Evolutionary conservation across 805 yeast species (phyloP), one percentile per base, ranked within the genome.

Genomic region (Lipomyces spencermartinsiae): DNA sequence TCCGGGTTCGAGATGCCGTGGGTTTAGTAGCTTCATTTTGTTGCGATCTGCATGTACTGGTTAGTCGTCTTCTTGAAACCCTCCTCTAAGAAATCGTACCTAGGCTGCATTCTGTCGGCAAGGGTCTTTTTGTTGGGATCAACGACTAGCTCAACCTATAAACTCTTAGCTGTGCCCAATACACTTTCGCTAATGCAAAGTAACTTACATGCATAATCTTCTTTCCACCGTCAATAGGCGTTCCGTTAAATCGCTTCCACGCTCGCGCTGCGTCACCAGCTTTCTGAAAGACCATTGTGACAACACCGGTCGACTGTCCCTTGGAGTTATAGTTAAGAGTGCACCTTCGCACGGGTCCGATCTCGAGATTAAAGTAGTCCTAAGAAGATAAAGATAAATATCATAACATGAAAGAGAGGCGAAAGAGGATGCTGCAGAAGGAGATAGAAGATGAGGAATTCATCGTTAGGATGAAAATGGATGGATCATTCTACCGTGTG

Each of bases 221-320:
- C 69, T 88, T 85, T 69, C 98, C 98, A 64, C 89, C 89, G 78
- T 95, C 99, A 75, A 95, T 91, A 76, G 97, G 93, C 58, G 97
- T 94, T 76, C 95, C 94, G 80, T 94, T 91, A 83, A 89, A 94
- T 76, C 88, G 89, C 76, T 87, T 86, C 75, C 91, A 91, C 61
- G 97, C 97, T 75, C 82, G 84, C 70, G 85, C 81, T 62, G 98
- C 98, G 78, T 85, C 84, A 68, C 88, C 88, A 62, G 86, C 79
- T 67, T 84, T 83, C 76, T 82, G 87, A 84, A 95, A 95, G 67
- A 89, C 83, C 75, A 95, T 86, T 66, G 95, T 92, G 71, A 97
- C 97, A 82, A 88, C 86, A 80, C 99, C 99, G 71, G 90, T 90
- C 72, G 97, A 92, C 80, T 87, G 87, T 63, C 98, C 99, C 78